Evolutionary conservation across 2,329 filamentous ascomycete species (phyloP).

Genomic region (Trichoderma sp.): DNA sequence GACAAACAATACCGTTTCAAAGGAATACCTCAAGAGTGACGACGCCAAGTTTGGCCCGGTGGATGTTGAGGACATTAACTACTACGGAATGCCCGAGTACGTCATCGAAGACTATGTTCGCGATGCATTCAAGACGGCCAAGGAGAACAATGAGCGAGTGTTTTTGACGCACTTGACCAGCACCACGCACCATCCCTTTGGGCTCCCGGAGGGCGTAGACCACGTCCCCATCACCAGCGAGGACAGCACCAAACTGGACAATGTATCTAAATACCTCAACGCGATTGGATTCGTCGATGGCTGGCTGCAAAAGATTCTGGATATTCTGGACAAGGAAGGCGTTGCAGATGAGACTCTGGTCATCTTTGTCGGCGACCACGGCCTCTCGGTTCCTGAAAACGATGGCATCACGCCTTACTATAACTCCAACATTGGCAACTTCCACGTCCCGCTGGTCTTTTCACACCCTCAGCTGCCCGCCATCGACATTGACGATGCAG

Average conservation of each 20-base stretch:
- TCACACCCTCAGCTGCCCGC: conserved; percentile 32
- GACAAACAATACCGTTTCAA: conserved; percentile 25
- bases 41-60: conserved; percentile 30
- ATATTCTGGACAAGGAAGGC: conserved; percentile 30
- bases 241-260: conserved; percentile 23
- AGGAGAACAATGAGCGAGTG: conserved; percentile 30
- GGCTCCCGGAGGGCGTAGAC: conserved; percentile 27
- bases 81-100: conserved; percentile 33
- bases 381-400: conserved; percentile 33
- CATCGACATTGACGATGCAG: conserved; percentile 33
- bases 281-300: conserved; percentile 31
- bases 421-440: conserved; percentile 33
- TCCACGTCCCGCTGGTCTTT: conserved; percentile 33
- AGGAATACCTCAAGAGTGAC: conserved; percentile 32
- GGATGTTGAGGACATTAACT: conserved; percentile 32
- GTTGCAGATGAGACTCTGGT: conserved; percentile 33
- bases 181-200: conserved; percentile 34
- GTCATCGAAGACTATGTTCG: conserved; percentile 33
- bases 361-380: conserved; percentile 33
- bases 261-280: conserved; percentile 34
- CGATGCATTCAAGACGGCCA: conserved; percentile 31
- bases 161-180: conserved; percentile 35
- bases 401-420: conserved; percentile 33
- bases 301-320: conserved; percentile 32
- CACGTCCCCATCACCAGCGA: conserved; percentile 9